Percentiles rank a stretch among this genome's conserved stretches.
phyloP scores from a whole-genome alignment of 177 flowering plant species.

The Telopea speciosissima region DNA sequence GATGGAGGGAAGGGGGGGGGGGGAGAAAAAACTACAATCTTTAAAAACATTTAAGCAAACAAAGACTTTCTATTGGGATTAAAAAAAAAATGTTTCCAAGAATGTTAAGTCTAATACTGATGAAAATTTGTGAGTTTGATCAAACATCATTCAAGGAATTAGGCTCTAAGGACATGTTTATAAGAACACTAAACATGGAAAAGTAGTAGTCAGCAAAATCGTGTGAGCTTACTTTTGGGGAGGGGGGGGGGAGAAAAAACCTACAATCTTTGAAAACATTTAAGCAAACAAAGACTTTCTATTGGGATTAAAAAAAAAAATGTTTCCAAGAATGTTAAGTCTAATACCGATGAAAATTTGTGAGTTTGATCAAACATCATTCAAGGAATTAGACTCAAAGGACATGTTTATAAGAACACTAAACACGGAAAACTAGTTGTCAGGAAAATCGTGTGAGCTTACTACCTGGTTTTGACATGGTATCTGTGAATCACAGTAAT shows the following conservation, averaged over 20 bases:
- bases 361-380: background rate
- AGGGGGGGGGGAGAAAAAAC: no score
- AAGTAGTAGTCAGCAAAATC: background rate
- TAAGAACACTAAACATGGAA: background rate
- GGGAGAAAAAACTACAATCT: no score
- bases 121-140: background rate
- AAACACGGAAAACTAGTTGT: background rate
- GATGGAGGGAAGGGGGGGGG: no score
- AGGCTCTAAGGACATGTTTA: background rate
- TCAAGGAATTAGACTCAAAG: background rate
- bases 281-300: background rate
- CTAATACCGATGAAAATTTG: background rate
- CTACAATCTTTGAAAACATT: no score
- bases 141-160: background rate
- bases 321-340: background rate
- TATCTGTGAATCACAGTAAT: constrained; percentile 66
- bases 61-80: background rate
- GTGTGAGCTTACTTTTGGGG: background rate
- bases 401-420: background rate
- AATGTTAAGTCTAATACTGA: background rate
- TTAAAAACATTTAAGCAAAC: background rate
- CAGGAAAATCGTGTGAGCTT: background rate
- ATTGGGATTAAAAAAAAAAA: background rate
- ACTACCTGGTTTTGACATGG: constrained; percentile 79
- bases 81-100: background rate